Evolutionary conservation across 2,329 filamentous ascomycete genomes (phyloP).

Genomic region (Capronia americana): DNA sequence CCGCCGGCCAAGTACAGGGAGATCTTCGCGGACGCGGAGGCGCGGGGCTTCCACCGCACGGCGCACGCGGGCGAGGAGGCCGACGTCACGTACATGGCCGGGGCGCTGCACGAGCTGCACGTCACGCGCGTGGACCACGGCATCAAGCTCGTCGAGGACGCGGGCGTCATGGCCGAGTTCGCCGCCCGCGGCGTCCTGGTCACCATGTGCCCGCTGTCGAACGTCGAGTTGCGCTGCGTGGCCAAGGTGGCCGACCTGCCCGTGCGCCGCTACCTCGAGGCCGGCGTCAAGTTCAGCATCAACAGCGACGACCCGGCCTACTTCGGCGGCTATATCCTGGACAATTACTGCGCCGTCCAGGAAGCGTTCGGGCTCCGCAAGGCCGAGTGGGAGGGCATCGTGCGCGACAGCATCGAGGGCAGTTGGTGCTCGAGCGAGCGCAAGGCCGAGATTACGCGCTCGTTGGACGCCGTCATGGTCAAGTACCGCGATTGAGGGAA

Average conservation of each 20-base stretch:
- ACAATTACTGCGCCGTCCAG: conserved; percentile 78
- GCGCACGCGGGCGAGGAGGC: conserved; percentile 80
- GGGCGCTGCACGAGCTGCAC: conserved; percentile 66
- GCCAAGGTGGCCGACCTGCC: conserved; percentile 62
- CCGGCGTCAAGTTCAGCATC: conserved; percentile 71
- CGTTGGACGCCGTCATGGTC: conserved; percentile 20
- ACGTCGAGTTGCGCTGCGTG: conserved; percentile 68
- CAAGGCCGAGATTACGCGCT: conserved; percentile 52
- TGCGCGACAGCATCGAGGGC: conserved; percentile 65
- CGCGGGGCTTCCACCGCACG: conserved; percentile 65
- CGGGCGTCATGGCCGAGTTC: conserved; percentile 63
- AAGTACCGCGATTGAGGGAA: not conserved
- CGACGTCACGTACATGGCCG: conserved; percentile 68
- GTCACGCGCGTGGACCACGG: conserved; percentile 77
- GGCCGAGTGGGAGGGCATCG: conserved; percentile 71
- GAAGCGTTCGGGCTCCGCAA: conserved; percentile 69
- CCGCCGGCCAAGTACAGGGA: conserved; percentile 66
- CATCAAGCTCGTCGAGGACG: conserved; percentile 68
- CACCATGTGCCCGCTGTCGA: conserved; percentile 76
- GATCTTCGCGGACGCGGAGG: conserved; percentile 63
- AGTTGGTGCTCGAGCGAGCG: conserved; percentile 72
- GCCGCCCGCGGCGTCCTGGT: conserved; percentile 65
- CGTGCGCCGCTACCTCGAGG: conserved; percentile 67
- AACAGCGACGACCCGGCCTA: conserved; percentile 79
- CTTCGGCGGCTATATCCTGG: conserved; percentile 76